Conservation (phyloP, 345 rosid genomes). For the Hibiscus syriacus region DNA sequence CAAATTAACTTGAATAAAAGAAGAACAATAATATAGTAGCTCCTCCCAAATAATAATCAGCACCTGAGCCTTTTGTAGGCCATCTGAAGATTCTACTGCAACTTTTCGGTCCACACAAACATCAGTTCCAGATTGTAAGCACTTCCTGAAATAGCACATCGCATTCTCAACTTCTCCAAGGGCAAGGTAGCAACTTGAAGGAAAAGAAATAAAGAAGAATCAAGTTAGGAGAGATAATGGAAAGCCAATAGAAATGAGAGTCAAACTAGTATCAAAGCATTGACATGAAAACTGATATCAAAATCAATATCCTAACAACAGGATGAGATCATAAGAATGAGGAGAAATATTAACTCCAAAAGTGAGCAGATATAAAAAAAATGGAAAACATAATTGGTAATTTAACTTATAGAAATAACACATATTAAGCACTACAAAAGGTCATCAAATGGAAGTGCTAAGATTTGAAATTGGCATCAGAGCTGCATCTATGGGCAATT, state of each 20-base stretch:
- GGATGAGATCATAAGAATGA: not conserved
- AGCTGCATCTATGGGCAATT: not conserved
- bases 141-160: slow-evolving; percentile 57
- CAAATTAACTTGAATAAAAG: not conserved
- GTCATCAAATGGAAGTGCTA: not conserved
- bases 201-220: slow-evolving; percentile 8
- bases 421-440: not conserved
- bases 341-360: not conserved
- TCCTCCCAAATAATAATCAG: not conserved
- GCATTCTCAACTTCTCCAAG: slow-evolving; percentile 93
- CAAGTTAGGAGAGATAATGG: slow-evolving; percentile 17
- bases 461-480: not conserved
- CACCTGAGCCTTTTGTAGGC: slow-evolving; percentile 87
- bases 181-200: slow-evolving; percentile 75
- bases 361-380: not conserved
- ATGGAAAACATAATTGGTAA: not conserved
- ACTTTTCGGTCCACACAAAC: slow-evolving; percentile 74
- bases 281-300: not conserved
- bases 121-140: slow-evolving; percentile 69
- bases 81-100: slow-evolving; percentile 86
- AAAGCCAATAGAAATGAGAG: not conserved
- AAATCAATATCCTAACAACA: not conserved
- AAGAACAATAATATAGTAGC: not conserved
- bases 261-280: not conserved
- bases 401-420: not conserved